These are phyloP conservation scores for Aspergillus mulundensis DNA, from an alignment of 495 filamentous ascomycete genomes.

Conservation along the genomic window DNA sequence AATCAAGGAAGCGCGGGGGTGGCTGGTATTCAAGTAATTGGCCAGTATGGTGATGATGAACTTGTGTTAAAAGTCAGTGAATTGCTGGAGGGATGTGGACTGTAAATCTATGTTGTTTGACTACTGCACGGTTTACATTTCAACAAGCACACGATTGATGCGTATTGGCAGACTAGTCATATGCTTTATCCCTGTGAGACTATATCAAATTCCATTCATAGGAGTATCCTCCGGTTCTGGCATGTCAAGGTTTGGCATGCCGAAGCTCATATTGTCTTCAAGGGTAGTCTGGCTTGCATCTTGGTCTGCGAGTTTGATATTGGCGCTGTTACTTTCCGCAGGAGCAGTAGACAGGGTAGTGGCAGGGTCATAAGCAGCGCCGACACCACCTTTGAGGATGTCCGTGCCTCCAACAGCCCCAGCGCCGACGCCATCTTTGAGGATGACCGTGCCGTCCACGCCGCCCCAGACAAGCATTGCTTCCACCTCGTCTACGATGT, in stretches of 20 bases:
- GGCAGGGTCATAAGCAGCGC: slow-evolving; percentile 32
- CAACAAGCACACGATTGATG: no score
- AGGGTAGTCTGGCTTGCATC: slow-evolving; percentile 17
- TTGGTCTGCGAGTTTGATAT: slow-evolving; percentile 7
- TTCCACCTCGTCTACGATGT: slow-evolving; percentile 88
- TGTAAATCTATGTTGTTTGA: slow-evolving; percentile 2
- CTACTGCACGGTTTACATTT: no score
- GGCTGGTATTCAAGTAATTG: slow-evolving; percentile 82
- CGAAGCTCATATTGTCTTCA: slow-evolving; percentile 30
- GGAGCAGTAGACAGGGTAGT: slow-evolving; percentile 17
- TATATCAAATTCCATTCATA: slow-evolving; percentile 18
- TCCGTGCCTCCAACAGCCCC: slow-evolving; percentile 36
- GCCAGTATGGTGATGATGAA: slow-evolving; percentile 86
- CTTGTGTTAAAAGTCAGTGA: slow-evolving; percentile 42
- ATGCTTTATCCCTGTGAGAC: no score
- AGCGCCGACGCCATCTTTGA: slow-evolving; percentile 27
- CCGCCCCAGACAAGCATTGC: slow-evolving; percentile 47
- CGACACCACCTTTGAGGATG: slow-evolving; percentile 34
- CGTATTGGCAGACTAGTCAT: no score
- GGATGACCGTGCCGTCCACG: slow-evolving; percentile 37
- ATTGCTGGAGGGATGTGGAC: slow-evolving; percentile 27
- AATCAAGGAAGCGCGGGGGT: slow-evolving; percentile 29
- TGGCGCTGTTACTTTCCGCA: background rate
- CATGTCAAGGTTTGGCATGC: slow-evolving; percentile 27
- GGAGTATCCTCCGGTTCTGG: slow-evolving; percentile 8